A percentile compares a stretch with the other conserved stretches of the same genome.
phyloP scores from a whole-genome alignment of 805 yeast species.

The Suhomyces prunicola region DNA sequence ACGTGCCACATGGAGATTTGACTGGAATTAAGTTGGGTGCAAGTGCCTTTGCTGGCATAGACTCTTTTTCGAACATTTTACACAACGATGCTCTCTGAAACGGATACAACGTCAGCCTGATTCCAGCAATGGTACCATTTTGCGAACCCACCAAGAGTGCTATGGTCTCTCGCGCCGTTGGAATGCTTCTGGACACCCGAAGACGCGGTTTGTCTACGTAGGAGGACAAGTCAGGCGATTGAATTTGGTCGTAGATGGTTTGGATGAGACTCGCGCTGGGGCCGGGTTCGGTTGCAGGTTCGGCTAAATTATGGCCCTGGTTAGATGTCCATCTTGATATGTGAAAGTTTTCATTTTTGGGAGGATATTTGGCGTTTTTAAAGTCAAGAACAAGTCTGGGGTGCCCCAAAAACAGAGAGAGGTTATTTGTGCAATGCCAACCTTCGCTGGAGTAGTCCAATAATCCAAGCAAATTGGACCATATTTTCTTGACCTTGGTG shows the following conservation, averaged over 20 bases:
- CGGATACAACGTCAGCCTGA: constrained; percentile 49
- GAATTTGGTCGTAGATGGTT: constrained; percentile 33
- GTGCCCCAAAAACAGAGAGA: neutral
- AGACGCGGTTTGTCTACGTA: constrained; percentile 9
- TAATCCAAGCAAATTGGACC: constrained; percentile 36
- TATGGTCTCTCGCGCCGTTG: constrained; percentile 17
- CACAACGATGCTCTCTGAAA: constrained; percentile 61
- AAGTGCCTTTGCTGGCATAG: constrained; percentile 23
- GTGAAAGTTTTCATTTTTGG: constrained; percentile 17
- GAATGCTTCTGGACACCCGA: constrained; percentile 1
- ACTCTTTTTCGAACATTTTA: constrained; percentile 57
- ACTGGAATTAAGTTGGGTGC: constrained; percentile 35
- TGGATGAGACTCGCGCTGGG: constrained; percentile 17
- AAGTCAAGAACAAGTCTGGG: neutral
- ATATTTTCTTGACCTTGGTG: constrained; percentile 23
- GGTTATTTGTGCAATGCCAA: constrained; percentile 24
- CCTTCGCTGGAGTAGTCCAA: constrained; percentile 41
- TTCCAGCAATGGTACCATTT: constrained; percentile 30
- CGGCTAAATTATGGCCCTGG: constrained; percentile 3
- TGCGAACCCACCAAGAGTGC: constrained; percentile 8
- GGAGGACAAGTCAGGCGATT: constrained; percentile 23
- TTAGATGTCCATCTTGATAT: constrained; percentile 31
- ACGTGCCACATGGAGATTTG: constrained; percentile 11
- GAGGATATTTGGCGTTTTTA: neutral
- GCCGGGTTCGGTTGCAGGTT: neutral